A percentile compares a stretch with the other conserved stretches of the same genome.
These are phyloP conservation scores for Zymoseptoria tritici DNA, from an alignment of 2,329 filamentous ascomycete species.

Conservation along the genomic window DNA sequence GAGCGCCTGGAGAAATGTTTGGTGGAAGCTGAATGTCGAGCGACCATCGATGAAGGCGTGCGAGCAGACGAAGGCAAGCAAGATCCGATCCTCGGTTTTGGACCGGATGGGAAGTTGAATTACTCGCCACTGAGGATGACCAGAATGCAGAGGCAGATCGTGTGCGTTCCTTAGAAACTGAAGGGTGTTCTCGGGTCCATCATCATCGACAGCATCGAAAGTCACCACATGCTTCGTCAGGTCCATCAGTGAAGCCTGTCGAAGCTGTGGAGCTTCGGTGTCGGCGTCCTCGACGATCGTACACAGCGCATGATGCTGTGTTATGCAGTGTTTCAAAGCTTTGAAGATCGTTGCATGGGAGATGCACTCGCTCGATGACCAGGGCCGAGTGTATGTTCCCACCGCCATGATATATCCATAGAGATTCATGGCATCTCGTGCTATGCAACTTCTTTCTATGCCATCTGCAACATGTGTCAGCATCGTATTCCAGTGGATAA, in stretches of 20 bases:
- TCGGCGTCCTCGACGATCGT: slow-evolving; percentile 31
- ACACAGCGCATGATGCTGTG: slow-evolving; percentile 33
- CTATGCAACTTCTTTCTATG: slow-evolving; percentile 35
- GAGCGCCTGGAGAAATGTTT: slow-evolving; percentile 31
- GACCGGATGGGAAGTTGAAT: slow-evolving; percentile 25
- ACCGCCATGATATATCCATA: slow-evolving; percentile 36
- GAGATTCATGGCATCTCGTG: slow-evolving; percentile 34
- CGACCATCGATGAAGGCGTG: slow-evolving; percentile 41
- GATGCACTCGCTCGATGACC: slow-evolving; percentile 13
- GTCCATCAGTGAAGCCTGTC: slow-evolving; percentile 28
- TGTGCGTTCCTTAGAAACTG: slow-evolving; percentile 25
- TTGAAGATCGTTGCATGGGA: slow-evolving; percentile 20
- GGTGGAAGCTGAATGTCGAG: slow-evolving; percentile 38
- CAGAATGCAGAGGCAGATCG: slow-evolving; percentile 27
- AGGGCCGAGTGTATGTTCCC: slow-evolving; percentile 26
- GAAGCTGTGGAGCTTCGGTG: slow-evolving; percentile 34
- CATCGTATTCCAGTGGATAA: neutral
- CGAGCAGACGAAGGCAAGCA: slow-evolving; percentile 36
- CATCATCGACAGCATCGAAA: slow-evolving; percentile 9
- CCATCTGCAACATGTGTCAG: neutral
- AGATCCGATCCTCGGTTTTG: slow-evolving; percentile 1
- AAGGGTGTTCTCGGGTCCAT: slow-evolving; percentile 19
- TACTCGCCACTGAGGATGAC: slow-evolving; percentile 38
- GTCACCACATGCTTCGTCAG: slow-evolving; percentile 36
- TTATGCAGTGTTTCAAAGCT: slow-evolving; percentile 35